Percentiles rank a stretch among this genome's conserved stretches.
These are phyloP conservation scores for Penicillium psychrosexuale DNA, from an alignment of 2,329 filamentous ascomycete genomes.

Conservation along the genomic window DNA sequence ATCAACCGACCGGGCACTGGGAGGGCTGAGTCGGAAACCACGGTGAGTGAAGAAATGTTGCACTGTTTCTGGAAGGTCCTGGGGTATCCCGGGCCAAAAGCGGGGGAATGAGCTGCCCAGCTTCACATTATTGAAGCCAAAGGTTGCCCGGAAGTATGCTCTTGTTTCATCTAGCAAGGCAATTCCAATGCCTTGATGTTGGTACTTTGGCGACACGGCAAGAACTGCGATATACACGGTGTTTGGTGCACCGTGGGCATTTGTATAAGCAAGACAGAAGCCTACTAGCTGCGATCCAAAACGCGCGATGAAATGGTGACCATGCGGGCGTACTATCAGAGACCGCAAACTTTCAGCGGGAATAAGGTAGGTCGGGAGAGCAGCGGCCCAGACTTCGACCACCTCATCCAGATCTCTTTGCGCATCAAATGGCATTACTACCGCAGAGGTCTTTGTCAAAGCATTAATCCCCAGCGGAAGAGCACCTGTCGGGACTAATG, in stretches of 20 bases:
- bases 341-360: constrained; percentile 25
- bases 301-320: constrained; percentile 37
- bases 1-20: constrained; percentile 34
- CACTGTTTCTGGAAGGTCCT: constrained; percentile 33
- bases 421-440: constrained; percentile 19
- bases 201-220: constrained; percentile 36
- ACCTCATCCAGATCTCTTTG: constrained; percentile 30
- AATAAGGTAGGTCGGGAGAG: constrained; percentile 39
- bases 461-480: constrained; percentile 35
- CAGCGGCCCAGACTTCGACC: constrained; percentile 33
- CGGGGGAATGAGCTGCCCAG: constrained; percentile 40
- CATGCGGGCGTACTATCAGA: constrained; percentile 28
- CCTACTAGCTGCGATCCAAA: constrained; percentile 29
- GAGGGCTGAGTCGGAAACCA: constrained; percentile 35
- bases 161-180: constrained; percentile 32
- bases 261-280: constrained; percentile 39
- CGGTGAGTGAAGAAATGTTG: constrained; percentile 45
- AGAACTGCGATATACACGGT: constrained; percentile 37
- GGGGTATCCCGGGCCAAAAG: constrained; percentile 48
- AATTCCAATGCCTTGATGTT: constrained; percentile 41
- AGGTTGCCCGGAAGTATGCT: constrained; percentile 26
- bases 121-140: constrained; percentile 24
- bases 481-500: constrained; percentile 25
- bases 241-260: constrained; percentile 20
- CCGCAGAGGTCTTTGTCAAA: constrained; percentile 11